Evolutionary conservation across 176 grass and related monocot genomes (phyloP).

Genomic region (Triticum urartu): DNA sequence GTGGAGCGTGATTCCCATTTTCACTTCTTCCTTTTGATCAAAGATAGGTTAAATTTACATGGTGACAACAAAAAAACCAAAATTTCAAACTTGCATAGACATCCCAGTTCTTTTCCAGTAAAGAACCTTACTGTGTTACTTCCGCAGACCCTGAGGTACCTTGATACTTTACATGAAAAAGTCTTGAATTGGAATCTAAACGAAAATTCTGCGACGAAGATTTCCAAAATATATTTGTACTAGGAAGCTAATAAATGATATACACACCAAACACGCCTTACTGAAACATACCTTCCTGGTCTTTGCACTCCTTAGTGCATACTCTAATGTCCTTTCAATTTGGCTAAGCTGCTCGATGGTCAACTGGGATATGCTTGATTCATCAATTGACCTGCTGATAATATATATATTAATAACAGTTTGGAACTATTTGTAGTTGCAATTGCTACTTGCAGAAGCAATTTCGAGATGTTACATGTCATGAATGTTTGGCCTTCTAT

Average conservation of each 20-base stretch:
- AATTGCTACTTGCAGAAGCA: neutral
- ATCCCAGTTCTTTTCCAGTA: neutral
- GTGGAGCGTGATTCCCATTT: too few species aligned
- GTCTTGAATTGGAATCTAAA: neutral
- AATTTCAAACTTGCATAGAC: neutral
- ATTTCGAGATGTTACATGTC: neutral
- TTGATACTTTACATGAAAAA: neutral
- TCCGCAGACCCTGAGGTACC: neutral
- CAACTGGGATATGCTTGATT: slow-evolving; percentile 20
- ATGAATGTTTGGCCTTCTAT: neutral
- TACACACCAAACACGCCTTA: neutral
- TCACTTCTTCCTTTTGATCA: too few species aligned
- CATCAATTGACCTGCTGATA: slow-evolving; percentile 27
- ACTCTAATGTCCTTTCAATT: slow-evolving; percentile 19
- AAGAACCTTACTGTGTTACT: neutral
- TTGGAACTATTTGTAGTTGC: neutral
- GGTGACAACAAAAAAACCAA: neutral
- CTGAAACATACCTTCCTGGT: slow-evolving; percentile 10
- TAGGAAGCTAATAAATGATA: neutral
- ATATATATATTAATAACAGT: neutral
- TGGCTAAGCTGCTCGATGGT: slow-evolving; percentile 8
- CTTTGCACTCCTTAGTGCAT: slow-evolving; percentile 5
- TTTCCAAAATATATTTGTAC: neutral
- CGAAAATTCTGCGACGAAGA: neutral
- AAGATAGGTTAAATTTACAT: neutral